Evolutionary conservation across 371 early-diverging fungal genomes (phyloP), one percentile per base, ranked within the genome.

Genomic region (Mucor racemosus): DNA sequence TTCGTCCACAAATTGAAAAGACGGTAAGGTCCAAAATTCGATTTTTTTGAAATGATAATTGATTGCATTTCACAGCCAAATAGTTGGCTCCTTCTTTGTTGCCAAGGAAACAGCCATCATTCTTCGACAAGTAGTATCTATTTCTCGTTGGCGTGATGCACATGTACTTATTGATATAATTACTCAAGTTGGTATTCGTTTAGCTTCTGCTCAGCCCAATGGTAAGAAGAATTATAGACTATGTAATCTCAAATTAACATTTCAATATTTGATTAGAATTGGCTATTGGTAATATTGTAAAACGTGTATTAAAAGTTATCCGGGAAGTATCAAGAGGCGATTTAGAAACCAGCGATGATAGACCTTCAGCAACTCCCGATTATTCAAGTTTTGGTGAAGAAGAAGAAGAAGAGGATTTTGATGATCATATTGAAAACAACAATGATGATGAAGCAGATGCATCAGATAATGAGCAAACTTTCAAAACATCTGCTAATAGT

Each of bases 281-380:
- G 21, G 92, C 94, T 5, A 91, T 95, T 5, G 92, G 91, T 15
- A 97, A 95, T 77, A 93, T 94, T 40, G 87, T 91, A 21, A 88
- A 93, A 58, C 84, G 97, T 58, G 91, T 96, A 4, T 71, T 96
- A 26, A 90, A 90, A 58, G 79, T 96, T 17, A 95, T 97, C 68
- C 84, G 91, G 42, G 97, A 96, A 75, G 81, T 81, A 8, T 87
- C 87, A 42, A 69, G 84, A 60, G 76, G 79, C 13, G 84, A 78
- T 65, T 61, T 81, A 19, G 77, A 79, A 48, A 74, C 75, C 17
- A 44, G 36, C 13, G 62, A 76, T 40, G 54, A 58, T 21, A 58
- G 57, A 40, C 50, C 31, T 33, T 46, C 64, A 44, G 31, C 38
- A 34, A 60, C 48, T 13, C 48, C 53, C 42, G 62, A 62, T 9